Percentiles rank a stretch among this genome's conserved stretches.
These are phyloP conservation scores for Penicillium pulvis DNA, from an alignment of 495 filamentous ascomycete species.

Conservation along the genomic window DNA sequence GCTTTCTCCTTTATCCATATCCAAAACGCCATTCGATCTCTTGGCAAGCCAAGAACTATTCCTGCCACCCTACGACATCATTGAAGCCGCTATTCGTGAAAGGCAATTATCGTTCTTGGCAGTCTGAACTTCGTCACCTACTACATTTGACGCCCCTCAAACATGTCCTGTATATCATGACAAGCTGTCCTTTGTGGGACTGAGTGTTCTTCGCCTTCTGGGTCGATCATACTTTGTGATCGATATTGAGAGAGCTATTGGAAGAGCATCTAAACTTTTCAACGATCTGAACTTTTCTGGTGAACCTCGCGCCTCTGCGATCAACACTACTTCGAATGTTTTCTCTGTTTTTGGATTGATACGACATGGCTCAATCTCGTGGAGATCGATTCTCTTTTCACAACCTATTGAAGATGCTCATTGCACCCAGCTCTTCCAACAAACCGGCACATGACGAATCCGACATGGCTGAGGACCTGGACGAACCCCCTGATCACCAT, in stretches of 20 bases:
- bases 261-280: slow-evolving; percentile 26
- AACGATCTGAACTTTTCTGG: neutral
- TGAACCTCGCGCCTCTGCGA: slow-evolving; percentile 3
- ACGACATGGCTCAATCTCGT: slow-evolving; percentile 42
- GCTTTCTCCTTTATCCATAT: slow-evolving; percentile 1
- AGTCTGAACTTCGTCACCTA: neutral
- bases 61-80: neutral
- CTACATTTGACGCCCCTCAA: slow-evolving; percentile 15
- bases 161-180: slow-evolving; percentile 51
- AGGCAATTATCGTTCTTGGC: slow-evolving; percentile 7
- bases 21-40: neutral
- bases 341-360: slow-evolving; percentile 20
- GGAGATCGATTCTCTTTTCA: slow-evolving; percentile 45
- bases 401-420: slow-evolving; percentile 50
- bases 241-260: slow-evolving; percentile 36
- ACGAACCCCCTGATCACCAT: slow-evolving; percentile 50
- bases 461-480: slow-evolving; percentile 52
- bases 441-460: slow-evolving; percentile 41
- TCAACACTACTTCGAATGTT: slow-evolving; percentile 3
- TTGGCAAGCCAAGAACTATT: slow-evolving; percentile 11
- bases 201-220: slow-evolving; percentile 24
- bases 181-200: slow-evolving; percentile 44
- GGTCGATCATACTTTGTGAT: slow-evolving; percentile 39
- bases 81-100: slow-evolving; percentile 1
- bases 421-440: slow-evolving; percentile 43